Percentiles rank a stretch among this genome's conserved stretches.
Conservation (phyloP, 164 flowering plant genomes). For the Vitis rupestris region DNA sequence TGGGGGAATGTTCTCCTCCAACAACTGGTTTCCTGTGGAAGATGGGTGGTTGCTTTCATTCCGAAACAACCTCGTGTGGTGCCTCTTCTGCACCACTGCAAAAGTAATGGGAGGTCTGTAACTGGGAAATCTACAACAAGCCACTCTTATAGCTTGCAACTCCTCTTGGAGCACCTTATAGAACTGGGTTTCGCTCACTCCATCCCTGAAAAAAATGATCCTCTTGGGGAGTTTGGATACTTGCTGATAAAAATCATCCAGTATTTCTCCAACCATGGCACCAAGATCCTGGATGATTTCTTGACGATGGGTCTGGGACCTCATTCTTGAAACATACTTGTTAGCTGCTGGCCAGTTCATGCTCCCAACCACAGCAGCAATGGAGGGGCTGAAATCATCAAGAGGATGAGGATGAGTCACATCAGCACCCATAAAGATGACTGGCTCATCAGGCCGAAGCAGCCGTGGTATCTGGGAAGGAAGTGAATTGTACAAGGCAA, state of each 20-base stretch:
- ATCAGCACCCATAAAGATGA: constrained; percentile 95
- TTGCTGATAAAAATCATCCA: constrained; percentile 59
- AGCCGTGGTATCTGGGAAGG: constrained; percentile 78
- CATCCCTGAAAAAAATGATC: constrained; percentile 89
- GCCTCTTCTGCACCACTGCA: constrained; percentile 88
- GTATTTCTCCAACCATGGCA: constrained; percentile 76
- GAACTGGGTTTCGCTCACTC: constrained; percentile 94
- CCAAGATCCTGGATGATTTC: constrained; percentile 83
- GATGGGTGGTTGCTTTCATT: constrained; percentile 32
- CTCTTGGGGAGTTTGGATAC: constrained; percentile 56
- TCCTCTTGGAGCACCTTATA: constrained; percentile 76
- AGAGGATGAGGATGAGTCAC: constrained; percentile 97
- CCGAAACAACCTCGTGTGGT: constrained; percentile 83
- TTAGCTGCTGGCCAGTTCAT: constrained; percentile 96
- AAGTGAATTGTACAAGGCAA: constrained; percentile 68
- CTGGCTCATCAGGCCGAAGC: constrained; percentile 53
- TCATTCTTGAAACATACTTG: constrained; percentile 78
- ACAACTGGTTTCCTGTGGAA: constrained; percentile 14
- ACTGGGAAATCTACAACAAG: constrained; percentile 51
- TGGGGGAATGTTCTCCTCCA: constrained; percentile 75
- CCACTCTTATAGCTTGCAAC: constrained; percentile 59
- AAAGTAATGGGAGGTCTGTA: constrained; percentile 80
- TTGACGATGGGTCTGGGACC: constrained; percentile 82
- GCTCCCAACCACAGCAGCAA: constrained; percentile 95
- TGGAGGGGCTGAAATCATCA: constrained; percentile 84